Percentiles rank a stretch among this genome's conserved stretches.
Evolutionary conservation across 1,284 basidiomycete genomes (phyloP).

Genomic region (Apiotrichum akiyoshidainum): DNA sequence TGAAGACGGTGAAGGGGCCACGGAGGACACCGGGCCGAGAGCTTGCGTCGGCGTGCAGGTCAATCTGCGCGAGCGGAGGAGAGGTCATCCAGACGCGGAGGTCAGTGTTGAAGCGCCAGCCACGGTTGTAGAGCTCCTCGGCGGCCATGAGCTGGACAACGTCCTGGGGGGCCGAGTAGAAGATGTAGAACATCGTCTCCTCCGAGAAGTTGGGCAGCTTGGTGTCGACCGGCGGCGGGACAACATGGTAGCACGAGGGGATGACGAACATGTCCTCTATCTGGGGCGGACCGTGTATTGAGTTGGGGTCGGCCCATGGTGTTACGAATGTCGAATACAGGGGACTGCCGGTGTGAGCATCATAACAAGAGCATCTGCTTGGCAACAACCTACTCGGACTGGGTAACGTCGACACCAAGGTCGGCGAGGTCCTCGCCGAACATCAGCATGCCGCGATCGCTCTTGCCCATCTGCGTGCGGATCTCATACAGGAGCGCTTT

Average conservation of each 20-base stretch:
- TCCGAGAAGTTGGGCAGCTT: slow-evolving; percentile 90
- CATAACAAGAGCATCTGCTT: not conserved
- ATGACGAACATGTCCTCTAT: slow-evolving; percentile 64
- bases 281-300: slow-evolving; percentile 34
- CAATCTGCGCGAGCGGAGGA: slow-evolving; percentile 35
- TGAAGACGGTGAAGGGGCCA: slow-evolving; percentile 48
- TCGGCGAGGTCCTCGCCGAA: slow-evolving; percentile 90
- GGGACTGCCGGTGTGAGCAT: slow-evolving; percentile 56
- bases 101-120: slow-evolving; percentile 98
- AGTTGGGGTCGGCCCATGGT: slow-evolving; percentile 90
- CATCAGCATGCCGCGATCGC: slow-evolving; percentile 78
- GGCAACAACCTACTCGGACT: slow-evolving; percentile 63
- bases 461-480: slow-evolving; percentile 70
- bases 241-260: slow-evolving; percentile 90
- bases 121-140: slow-evolving; percentile 93
- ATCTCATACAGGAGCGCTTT: slow-evolving; percentile 85
- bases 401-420: slow-evolving; percentile 86
- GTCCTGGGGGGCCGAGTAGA: slow-evolving; percentile 92
- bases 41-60: slow-evolving; percentile 23
- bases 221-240: slow-evolving; percentile 78
- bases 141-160: slow-evolving; percentile 85
- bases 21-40: slow-evolving; percentile 22
- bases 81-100: slow-evolving; percentile 93
- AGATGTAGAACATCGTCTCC: slow-evolving; percentile 98
- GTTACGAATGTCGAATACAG: slow-evolving; percentile 93